These are phyloP conservation scores for Euptelea pleiosperma DNA, from an alignment of 164 flowering plant genomes.

Conservation along the genomic window DNA sequence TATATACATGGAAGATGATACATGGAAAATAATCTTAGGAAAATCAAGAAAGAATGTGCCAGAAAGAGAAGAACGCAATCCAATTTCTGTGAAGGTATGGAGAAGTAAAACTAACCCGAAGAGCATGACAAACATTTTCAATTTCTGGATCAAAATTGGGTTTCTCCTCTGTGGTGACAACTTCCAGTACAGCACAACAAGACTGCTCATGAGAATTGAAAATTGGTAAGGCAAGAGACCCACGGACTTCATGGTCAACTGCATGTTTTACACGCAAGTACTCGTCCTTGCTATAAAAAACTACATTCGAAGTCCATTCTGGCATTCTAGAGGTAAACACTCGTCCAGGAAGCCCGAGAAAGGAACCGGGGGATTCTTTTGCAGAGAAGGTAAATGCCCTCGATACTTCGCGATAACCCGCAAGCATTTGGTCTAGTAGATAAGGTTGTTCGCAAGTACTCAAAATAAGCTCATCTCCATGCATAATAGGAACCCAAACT, in stretches of 20 bases:
- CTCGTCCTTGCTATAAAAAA: slow-evolving; percentile 55
- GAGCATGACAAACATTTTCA: slow-evolving; percentile 64
- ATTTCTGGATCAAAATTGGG: slow-evolving; percentile 68
- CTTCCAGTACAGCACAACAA: slow-evolving; percentile 84
- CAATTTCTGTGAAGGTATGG: no score
- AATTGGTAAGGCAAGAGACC: slow-evolving; percentile 82
- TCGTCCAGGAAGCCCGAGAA: slow-evolving; percentile 85
- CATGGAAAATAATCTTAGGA: no score
- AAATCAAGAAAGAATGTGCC: no score
- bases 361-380: slow-evolving; percentile 37
- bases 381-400: slow-evolving; percentile 63
- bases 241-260: slow-evolving; percentile 55
- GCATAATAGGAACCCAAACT: slow-evolving; percentile 74
- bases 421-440: slow-evolving; percentile 60
- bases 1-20: no score
- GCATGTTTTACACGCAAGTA: slow-evolving; percentile 72
- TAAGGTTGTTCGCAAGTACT: slow-evolving; percentile 84
- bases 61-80: no score
- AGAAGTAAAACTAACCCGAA: slow-evolving; percentile 48
- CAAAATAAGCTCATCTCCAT: slow-evolving; percentile 46
- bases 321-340: slow-evolving; percentile 70
- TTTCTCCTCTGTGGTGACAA: slow-evolving; percentile 65
- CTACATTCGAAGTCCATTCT: slow-evolving; percentile 83
- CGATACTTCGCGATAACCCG: slow-evolving; percentile 81
- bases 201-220: slow-evolving; percentile 41